Base-by-base conservation (phyloP, 179 eudicot species). In the Carnegiea gigantea region DNA sequence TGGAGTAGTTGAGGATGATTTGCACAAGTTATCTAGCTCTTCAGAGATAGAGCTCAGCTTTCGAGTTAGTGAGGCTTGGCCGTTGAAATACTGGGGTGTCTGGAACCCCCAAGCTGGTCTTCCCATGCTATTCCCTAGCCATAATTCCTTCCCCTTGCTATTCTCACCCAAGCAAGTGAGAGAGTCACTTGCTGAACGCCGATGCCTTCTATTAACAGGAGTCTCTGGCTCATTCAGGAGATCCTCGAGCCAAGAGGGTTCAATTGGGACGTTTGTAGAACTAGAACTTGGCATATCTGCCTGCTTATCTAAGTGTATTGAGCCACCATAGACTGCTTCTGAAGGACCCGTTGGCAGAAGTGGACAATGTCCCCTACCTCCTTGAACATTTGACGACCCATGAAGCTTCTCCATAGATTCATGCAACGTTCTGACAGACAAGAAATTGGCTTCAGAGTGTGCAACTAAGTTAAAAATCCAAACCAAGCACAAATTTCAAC, bases 231-330 rank as follows among this genome's bases (percentile, higher is more conserved):
- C 98, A 75, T 89, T 85, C 9, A 94, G 87, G 68, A 94, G 95
- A 75, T 94, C 98, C n/a, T 92, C 97, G 2, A 94, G 87, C 98
- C 98, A 94, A 70, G 91, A 85, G 18, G 97, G 98, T 49, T 92
- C 98, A 6, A 84, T 44, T 12, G 86, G 83, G 46, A 84, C 75
- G 70, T 88, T 86, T 72, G 90, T 87, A 15, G 92, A 90, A 43
- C 88, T 65, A 33, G 86, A 79, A 15, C 86, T 89, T 40, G 83
- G 89, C 77, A 83, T 87, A 70, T 44, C 80, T 33, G 46, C 68
- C 48, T 57, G 78, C 57, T 75, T 78, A 13, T 85, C 88, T 6
- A 57, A 28, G 12, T 65, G 78, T 48, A 79, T 73, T 78, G 77
- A 62, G 48, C 36, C 81, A 43, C 60, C 64, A 72, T 80, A 67